Conservation (phyloP, 2,329 filamentous ascomycete genomes). For the Cryphonectria parasitica region DNA sequence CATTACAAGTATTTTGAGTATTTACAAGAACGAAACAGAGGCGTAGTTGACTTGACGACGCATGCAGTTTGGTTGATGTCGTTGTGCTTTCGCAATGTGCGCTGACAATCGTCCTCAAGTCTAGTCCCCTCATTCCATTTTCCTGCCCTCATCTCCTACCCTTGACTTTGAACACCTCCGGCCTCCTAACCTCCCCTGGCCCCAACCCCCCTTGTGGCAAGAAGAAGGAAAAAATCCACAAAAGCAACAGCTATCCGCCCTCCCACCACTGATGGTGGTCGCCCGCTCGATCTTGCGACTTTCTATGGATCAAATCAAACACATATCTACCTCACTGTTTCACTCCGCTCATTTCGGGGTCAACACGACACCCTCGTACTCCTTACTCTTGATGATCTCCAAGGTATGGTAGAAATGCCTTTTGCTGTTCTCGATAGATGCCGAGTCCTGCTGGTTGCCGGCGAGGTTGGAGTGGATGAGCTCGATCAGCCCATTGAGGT, state of each 20-base stretch:
- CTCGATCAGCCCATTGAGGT: conserved; percentile 96
- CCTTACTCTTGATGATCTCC: conserved; percentile 88
- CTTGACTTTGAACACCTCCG: background rate
- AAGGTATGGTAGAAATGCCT: conserved; percentile 94
- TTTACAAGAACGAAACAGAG: conserved; percentile 22
- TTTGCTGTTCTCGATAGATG: conserved; percentile 83
- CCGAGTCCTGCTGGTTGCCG: conserved; percentile 79
- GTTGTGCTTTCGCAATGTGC: background rate
- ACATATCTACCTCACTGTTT: background rate
- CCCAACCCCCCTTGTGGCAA: background rate
- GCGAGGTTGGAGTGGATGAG: conserved; percentile 95
- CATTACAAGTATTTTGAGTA: conserved; percentile 5
- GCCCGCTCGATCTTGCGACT: background rate
- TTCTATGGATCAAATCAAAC: background rate
- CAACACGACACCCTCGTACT: conserved; percentile 89
- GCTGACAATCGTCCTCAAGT: background rate
- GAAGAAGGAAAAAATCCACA: background rate
- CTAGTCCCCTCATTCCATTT: background rate
- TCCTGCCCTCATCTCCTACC: background rate
- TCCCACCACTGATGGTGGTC: background rate
- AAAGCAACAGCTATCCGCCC: background rate
- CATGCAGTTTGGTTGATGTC: conserved; percentile 8
- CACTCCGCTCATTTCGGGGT: conserved; percentile 51
- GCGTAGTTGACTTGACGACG: conserved; percentile 8
- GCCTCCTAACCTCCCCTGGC: background rate